A percentile compares a stretch with the other conserved stretches of the same genome.
Conservation (phyloP, 208 protist species). For the Blechomonas ayalai region DNA sequence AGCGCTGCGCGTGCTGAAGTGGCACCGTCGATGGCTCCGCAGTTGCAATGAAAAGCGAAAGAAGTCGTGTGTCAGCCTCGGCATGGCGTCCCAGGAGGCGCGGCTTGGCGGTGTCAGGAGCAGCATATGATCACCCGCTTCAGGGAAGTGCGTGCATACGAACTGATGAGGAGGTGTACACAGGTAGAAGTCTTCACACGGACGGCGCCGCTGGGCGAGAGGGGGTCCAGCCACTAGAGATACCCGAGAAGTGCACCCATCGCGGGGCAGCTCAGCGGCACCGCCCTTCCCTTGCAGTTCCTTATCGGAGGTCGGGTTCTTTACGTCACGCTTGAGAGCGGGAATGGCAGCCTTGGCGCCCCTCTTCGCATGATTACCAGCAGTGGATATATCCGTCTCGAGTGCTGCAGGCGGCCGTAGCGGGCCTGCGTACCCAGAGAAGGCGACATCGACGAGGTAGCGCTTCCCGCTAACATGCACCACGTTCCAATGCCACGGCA, state of each 20-base stretch:
- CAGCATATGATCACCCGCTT: slow-evolving; percentile 22
- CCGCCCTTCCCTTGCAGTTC: too few species aligned
- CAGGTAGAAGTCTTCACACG: slow-evolving; percentile 68
- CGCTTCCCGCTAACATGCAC: slow-evolving; percentile 29
- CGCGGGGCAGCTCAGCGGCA: too few species aligned
- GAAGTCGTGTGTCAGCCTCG: slow-evolving; percentile 55
- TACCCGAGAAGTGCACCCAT: too few species aligned
- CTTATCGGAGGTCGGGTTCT: too few species aligned
- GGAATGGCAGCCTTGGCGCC: too few species aligned
- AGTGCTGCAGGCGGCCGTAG: slow-evolving; percentile 18
- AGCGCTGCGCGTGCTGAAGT: slow-evolving; percentile 33
- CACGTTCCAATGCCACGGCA: slow-evolving; percentile 74
- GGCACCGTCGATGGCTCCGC: slow-evolving; percentile 33
- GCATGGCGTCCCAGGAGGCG: slow-evolving; percentile 38
- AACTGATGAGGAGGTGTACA: slow-evolving; percentile 50
- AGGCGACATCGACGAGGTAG: slow-evolving; percentile 58
- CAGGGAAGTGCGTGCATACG: slow-evolving; percentile 54
- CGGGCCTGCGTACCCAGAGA: slow-evolving; percentile 26
- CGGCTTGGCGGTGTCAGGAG: slow-evolving; percentile 22
- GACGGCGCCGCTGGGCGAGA: slow-evolving; percentile 1
- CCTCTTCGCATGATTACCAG: too few species aligned
- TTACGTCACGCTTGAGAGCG: too few species aligned
- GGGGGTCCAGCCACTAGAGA: too few species aligned
- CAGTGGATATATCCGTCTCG: too few species aligned
- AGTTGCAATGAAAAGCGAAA: slow-evolving; percentile 45